Base-by-base conservation (phyloP, 108 stramenopile genomes). In the Aurantiochytrium sp. region DNA sequence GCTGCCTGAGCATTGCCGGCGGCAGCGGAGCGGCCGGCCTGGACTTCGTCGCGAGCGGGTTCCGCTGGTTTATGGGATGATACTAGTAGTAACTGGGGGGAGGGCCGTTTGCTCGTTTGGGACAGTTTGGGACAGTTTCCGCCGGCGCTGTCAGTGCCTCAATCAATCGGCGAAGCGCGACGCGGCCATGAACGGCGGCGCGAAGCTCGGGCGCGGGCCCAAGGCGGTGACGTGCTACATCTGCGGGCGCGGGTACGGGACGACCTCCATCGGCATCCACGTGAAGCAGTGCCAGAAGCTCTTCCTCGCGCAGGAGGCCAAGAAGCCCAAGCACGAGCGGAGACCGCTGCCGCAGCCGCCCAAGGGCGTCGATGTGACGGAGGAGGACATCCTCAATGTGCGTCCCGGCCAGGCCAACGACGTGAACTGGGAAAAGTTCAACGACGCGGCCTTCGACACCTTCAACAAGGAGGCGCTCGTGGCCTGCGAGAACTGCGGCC, bases 201-300 rank as follows among this genome's bases (percentile, higher is more conserved):
- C 8, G 59, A 15, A 65, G 59, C 59, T 65, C 10, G 59, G 59
- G 15, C 27, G 34, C 6, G 73, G 73, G 36, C 73, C 73, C 39
- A 48, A 48, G 73, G 45, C 73, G 10, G 45, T 81, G 1, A 81
- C 73, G 39, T 81, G 73, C 73, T 81, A 81, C 24, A 81, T 81
- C 24, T 81, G 73, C 73, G 73, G 73, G 45, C 73, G 73, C 45
- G 73, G 73, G 45, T 81, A 81, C 45, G 73, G 73, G 21, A 81
- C 42, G 36, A 81, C 6, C 73, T 81, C 73, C 6, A 48, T 81
- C 32, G 73, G 73, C 21, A 81, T 81, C 24, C 73, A 81, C 45
- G 19, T 81, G 36, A 41, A 41, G 45, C 73, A 81, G 45, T 81
- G 73, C 45, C 73, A 81, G 73, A 81, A 81, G 45, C 45, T 81